Conservation (phyloP, 768 basidiomycete genomes). For the Symmetrospora coprosmae region DNA sequence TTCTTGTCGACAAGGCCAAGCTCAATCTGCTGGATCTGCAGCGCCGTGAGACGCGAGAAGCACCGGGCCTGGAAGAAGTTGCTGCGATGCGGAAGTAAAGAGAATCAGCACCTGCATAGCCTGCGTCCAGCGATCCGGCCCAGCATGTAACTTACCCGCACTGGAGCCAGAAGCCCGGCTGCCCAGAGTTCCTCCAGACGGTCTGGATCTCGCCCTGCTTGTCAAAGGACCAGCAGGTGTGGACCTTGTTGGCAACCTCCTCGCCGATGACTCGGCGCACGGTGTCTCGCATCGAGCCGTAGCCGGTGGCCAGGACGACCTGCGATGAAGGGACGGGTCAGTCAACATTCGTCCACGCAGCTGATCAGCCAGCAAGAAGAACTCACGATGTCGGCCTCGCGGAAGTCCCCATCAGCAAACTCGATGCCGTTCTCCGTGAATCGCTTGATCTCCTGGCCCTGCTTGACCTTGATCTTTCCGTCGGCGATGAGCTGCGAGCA, state of each 20-base stretch:
- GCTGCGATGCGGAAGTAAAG: constrained; percentile 12
- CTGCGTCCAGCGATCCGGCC: neutral
- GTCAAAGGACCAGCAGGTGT: constrained; percentile 35
- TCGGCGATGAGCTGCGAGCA: constrained; percentile 47
- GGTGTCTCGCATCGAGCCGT: constrained; percentile 28
- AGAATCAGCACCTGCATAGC: neutral
- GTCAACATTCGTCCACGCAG: constrained; percentile 34
- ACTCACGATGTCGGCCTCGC: constrained; percentile 16
- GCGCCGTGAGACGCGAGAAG: constrained; percentile 17
- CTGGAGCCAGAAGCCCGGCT: constrained; percentile 17
- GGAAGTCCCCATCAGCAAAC: constrained; percentile 43
- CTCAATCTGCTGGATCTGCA: constrained; percentile 29
- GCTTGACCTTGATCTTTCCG: constrained; percentile 58
- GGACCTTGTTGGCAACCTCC: constrained; percentile 34
- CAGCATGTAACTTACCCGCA: neutral
- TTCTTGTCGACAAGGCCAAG: constrained; percentile 27
- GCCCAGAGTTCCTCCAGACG: constrained; percentile 17
- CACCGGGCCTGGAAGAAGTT: constrained; percentile 32
- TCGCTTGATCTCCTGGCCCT: constrained; percentile 44
- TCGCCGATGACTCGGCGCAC: constrained; percentile 34
- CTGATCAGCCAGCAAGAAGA: too few species aligned
- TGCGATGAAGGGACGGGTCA: constrained; percentile 42
- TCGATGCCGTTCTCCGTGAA: constrained; percentile 42
- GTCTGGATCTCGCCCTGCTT: constrained; percentile 35
- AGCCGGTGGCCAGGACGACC: constrained; percentile 52